A percentile compares a stretch with the other conserved stretches of the same genome.
Evolutionary conservation across 495 filamentous ascomycete species (phyloP).

Genomic region (Hypomontagnella submonticulosa): DNA sequence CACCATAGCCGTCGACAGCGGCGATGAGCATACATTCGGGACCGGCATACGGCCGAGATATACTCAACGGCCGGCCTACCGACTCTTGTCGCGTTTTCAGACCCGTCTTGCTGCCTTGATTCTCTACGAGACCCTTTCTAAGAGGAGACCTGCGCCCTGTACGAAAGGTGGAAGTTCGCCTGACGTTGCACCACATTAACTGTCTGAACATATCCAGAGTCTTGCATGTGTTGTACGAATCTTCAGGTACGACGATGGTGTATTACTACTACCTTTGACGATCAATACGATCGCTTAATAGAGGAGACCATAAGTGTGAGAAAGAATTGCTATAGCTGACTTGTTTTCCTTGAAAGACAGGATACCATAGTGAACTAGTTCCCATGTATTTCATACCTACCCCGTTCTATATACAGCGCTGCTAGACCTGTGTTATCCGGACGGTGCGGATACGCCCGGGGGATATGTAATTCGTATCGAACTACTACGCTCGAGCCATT

Average conservation of each 20-base stretch:
- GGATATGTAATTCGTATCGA: constrained; percentile 6
- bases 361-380: too few species aligned
- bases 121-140: not conserved
- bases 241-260: not conserved
- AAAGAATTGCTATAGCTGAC: too few species aligned
- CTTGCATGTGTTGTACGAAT: constrained; percentile 10
- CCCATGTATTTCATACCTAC: too few species aligned
- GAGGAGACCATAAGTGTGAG: too few species aligned
- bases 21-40: not conserved
- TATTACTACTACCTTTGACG: not conserved
- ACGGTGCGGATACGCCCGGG: not conserved
- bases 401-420: too few species aligned
- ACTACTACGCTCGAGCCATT: not conserved
- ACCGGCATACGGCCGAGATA: not conserved
- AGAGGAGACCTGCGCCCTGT: not conserved
- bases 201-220: constrained; percentile 7
- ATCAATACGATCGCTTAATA: too few species aligned
- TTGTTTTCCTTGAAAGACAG: too few species aligned
- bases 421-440: too few species aligned
- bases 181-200: constrained; percentile 21
- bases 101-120: not conserved
- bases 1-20: not conserved
- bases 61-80: not conserved
- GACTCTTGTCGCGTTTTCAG: not conserved
- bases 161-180: constrained; percentile 4